Evolutionary conservation across 2,329 filamentous ascomycete species (phyloP).

Genomic region (Zymoseptoria brevis): DNA sequence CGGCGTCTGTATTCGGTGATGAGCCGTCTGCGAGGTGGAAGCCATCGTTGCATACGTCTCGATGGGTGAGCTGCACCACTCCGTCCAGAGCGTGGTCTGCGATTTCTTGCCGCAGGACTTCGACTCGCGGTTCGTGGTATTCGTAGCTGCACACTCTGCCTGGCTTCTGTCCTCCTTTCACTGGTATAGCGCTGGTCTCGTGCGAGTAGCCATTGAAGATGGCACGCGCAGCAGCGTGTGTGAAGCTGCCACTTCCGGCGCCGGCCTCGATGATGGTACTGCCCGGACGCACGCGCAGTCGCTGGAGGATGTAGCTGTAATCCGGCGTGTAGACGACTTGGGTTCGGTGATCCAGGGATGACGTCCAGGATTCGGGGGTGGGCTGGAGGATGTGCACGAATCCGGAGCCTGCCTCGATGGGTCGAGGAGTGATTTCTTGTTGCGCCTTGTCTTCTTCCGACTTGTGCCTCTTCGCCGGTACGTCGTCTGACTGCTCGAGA

Average conservation of each 20-base stretch:
- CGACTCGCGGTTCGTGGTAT: slow-evolving; percentile 65
- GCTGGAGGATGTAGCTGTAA: slow-evolving; percentile 75
- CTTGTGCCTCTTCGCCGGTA: slow-evolving; percentile 29
- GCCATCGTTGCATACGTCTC: slow-evolving; percentile 69
- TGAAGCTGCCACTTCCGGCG: slow-evolving; percentile 75
- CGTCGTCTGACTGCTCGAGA: slow-evolving; percentile 26
- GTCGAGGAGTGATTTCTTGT: slow-evolving; percentile 24
- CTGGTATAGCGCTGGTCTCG: slow-evolving; percentile 7
- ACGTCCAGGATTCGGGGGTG: slow-evolving; percentile 76
- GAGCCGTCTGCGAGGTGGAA: slow-evolving; percentile 48
- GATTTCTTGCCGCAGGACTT: slow-evolving; percentile 63
- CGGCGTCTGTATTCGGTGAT: slow-evolving; percentile 54
- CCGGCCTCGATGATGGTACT: slow-evolving; percentile 70
- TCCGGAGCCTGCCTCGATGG: slow-evolving; percentile 52
- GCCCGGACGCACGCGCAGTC: slow-evolving; percentile 66
- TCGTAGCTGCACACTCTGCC: slow-evolving; percentile 78
- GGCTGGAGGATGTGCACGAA: slow-evolving; percentile 74
- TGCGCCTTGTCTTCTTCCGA: slow-evolving; percentile 17
- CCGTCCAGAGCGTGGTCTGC: slow-evolving; percentile 56
- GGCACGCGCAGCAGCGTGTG: slow-evolving; percentile 67
- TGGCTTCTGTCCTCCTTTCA: slow-evolving; percentile 26
- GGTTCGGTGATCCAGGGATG: slow-evolving; percentile 69
- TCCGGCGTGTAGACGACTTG: slow-evolving; percentile 84
- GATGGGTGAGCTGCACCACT: slow-evolving; percentile 64
- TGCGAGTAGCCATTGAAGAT: slow-evolving; percentile 64